Conservation (phyloP, 108 stramenopile genomes). For the Cylindrotheca fusiformis region DNA sequence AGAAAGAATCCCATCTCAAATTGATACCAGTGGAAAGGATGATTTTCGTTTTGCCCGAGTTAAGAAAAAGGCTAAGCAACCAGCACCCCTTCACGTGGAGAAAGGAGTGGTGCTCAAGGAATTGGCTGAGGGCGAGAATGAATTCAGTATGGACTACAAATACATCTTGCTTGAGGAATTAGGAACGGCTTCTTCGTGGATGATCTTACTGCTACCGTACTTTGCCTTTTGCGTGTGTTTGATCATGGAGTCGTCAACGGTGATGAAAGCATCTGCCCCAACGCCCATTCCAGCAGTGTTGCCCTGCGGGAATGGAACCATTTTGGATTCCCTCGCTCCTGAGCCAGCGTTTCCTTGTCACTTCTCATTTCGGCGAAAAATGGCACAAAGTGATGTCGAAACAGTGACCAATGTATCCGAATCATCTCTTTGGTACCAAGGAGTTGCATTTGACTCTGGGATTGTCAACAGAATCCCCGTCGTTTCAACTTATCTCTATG, state of each 20-base stretch:
- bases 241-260: conserved; percentile 41
- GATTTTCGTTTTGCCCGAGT: not conserved
- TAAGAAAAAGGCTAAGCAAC: not conserved
- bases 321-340: not conserved
- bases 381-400: too few relatives aligned
- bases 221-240: conserved; percentile 52
- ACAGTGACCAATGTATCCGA: too few relatives aligned
- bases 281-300: conserved; percentile 35
- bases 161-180: conserved; percentile 73
- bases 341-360: conserved; percentile 18
- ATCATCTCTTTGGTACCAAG: conserved; percentile 34
- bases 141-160: conserved; percentile 62
- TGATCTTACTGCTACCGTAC: conserved; percentile 68
- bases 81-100: not conserved
- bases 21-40: not conserved
- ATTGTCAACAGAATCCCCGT: conserved; percentile 50
- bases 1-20: conserved; percentile 3
- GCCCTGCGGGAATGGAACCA: conserved; percentile 20
- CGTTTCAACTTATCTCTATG: conserved; percentile 48
- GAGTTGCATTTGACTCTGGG: conserved; percentile 61
- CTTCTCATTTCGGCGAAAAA: conserved; percentile 25
- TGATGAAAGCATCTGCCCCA: conserved; percentile 28
- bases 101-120: conserved; percentile 9
- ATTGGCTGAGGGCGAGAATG: conserved; percentile 12
- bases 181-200: conserved; percentile 75